A percentile compares a stretch with the other conserved stretches of the same genome.
These are phyloP conservation scores for Gossypium turneri DNA, from an alignment of 345 rosid genomes.

Conservation along the genomic window DNA sequence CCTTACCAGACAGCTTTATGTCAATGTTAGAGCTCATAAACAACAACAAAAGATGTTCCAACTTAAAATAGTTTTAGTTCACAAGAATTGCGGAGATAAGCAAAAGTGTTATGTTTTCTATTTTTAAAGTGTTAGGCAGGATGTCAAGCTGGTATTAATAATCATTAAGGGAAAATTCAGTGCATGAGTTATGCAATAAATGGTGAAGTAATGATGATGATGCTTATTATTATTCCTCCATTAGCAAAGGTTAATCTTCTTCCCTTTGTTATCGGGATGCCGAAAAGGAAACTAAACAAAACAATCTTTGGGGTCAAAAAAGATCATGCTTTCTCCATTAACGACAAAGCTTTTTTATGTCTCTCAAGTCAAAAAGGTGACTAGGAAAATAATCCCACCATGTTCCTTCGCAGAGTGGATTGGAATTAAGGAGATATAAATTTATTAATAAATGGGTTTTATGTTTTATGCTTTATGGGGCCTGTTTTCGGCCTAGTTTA, in stretches of 20 bases:
- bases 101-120: too few relatives aligned
- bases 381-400: conserved; percentile 29
- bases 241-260: neutral
- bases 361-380: conserved; percentile 43
- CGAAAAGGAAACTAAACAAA: conserved; percentile 10
- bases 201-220: neutral
- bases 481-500: too few relatives aligned
- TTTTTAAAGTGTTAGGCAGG: neutral
- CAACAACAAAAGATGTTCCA: too few relatives aligned
- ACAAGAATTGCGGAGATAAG: too few relatives aligned
- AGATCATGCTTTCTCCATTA: conserved; percentile 21
- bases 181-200: neutral
- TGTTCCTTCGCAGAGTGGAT: too few relatives aligned
- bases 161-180: neutral
- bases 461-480: too few relatives aligned
- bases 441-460: too few relatives aligned
- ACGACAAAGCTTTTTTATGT: conserved; percentile 22
- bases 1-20: too few relatives aligned
- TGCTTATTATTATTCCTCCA: neutral
- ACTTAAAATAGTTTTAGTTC: too few relatives aligned
- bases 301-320: conserved; percentile 20
- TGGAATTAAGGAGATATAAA: neutral
- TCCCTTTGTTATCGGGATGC: too few relatives aligned
- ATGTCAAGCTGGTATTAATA: neutral
- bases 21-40: too few relatives aligned